A percentile compares a stretch with the other conserved stretches of the same genome.
Evolutionary conservation across 805 yeast genomes (phyloP).

Genomic region (Candida pini): DNA sequence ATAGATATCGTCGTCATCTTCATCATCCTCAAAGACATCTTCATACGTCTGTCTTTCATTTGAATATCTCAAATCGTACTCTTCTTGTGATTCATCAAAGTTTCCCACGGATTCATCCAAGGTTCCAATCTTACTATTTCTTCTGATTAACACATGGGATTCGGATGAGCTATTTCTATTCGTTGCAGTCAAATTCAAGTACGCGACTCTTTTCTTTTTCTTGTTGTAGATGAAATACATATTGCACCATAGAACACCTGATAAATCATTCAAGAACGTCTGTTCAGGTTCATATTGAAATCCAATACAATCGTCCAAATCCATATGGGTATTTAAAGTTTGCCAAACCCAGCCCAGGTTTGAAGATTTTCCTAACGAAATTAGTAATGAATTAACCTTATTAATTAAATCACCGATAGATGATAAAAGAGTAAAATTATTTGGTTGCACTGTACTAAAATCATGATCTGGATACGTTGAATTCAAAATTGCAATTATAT

Average conservation of each 20-base stretch:
- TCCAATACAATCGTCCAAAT: constrained; percentile 54
- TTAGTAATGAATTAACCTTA: constrained; percentile 71
- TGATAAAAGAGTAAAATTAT: constrained; percentile 56
- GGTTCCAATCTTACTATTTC: constrained; percentile 28
- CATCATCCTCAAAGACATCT: constrained; percentile 35
- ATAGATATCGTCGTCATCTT: constrained; percentile 30
- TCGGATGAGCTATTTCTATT: not conserved
- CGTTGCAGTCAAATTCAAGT: constrained; percentile 61
- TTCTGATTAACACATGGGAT: constrained; percentile 4
- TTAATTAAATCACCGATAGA: constrained; percentile 46
- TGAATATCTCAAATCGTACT: constrained; percentile 31
- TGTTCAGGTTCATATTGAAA: constrained; percentile 61
- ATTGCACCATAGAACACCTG: constrained; percentile 62
- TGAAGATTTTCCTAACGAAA: constrained; percentile 54
- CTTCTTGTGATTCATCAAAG: constrained; percentile 28
- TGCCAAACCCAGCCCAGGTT: constrained; percentile 78
- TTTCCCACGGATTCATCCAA: constrained; percentile 25
- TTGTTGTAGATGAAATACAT: constrained; percentile 93
- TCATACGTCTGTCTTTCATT: constrained; percentile 22
- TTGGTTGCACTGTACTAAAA: constrained; percentile 80
- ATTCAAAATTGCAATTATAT: constrained; percentile 82
- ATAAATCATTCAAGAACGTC: constrained; percentile 58
- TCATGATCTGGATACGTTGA: constrained; percentile 96
- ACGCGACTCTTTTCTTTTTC: constrained; percentile 86
- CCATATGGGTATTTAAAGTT: constrained; percentile 77